Conservation (phyloP, 1,284 basidiomycete species). For the Leccinum holopus region DNA sequence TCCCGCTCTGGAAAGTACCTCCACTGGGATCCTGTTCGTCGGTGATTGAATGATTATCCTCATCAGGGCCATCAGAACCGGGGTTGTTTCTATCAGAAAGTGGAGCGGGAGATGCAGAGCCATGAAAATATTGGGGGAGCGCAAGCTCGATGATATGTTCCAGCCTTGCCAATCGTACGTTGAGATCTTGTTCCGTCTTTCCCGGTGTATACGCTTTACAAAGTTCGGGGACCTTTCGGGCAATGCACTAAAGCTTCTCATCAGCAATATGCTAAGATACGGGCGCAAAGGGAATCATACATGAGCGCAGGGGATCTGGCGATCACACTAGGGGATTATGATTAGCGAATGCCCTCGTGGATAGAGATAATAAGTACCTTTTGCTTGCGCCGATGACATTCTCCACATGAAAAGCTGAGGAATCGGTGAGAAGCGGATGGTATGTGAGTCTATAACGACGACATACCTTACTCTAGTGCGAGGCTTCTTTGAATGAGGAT, state of each 20-base stretch:
- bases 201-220: conserved; percentile 85
- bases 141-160: conserved; percentile 79
- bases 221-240: conserved; percentile 79
- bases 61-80: conserved; percentile 51
- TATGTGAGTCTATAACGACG: conserved; percentile 9
- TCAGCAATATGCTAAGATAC: conserved; percentile 14
- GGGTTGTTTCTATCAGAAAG: conserved; percentile 41
- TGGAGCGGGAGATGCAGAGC: conserved; percentile 37
- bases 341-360: conserved; percentile 19
- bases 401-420: conserved; percentile 77
- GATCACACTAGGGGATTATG: conserved; percentile 58
- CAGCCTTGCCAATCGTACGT: conserved; percentile 64
- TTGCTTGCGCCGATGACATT: conserved; percentile 81
- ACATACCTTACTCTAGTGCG: conserved; percentile 68
- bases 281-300: conserved; percentile 36
- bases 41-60: conserved; percentile 59
- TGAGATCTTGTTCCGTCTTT: conserved; percentile 77
- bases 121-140: conserved; percentile 64
- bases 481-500: conserved; percentile 59
- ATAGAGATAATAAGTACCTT: conserved; percentile 48
- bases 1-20: conserved; percentile 77
- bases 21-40: conserved; percentile 73
- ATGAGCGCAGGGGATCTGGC: conserved; percentile 79
- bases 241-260: conserved; percentile 55
- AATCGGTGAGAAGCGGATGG: conserved; percentile 6